Evolutionary conservation across 768 basidiomycete species (phyloP).

Genomic region (Leccinum ochraceum): DNA sequence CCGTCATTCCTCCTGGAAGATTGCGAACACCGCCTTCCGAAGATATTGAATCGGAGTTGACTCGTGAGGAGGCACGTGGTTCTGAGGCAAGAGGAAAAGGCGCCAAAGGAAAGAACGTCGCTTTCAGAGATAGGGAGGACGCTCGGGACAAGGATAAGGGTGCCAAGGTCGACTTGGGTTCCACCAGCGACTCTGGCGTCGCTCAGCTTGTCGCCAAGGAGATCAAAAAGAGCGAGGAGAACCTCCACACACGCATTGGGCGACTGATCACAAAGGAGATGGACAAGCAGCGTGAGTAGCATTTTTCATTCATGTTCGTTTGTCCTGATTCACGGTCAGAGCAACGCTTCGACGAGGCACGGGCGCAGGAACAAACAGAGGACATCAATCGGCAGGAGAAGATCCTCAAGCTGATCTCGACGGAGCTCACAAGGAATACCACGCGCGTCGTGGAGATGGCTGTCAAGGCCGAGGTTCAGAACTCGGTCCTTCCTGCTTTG

Average conservation of each 20-base stretch:
- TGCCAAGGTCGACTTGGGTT: slow-evolving; percentile 26
- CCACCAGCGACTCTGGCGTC: slow-evolving; percentile 54
- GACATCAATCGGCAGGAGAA: slow-evolving; percentile 87
- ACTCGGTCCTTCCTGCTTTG: slow-evolving; percentile 78
- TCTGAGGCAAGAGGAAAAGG: slow-evolving; percentile 53
- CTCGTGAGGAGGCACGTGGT: slow-evolving; percentile 56
- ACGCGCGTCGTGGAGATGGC: slow-evolving; percentile 89
- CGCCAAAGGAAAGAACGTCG: slow-evolving; percentile 56
- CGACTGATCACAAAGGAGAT: slow-evolving; percentile 82
- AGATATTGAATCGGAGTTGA: slow-evolving; percentile 66
- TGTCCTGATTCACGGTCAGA: slow-evolving; percentile 45
- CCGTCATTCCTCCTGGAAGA: slow-evolving; percentile 42
- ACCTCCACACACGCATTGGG: slow-evolving; percentile 71
- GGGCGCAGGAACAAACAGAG: slow-evolving; percentile 73
- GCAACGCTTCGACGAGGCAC: slow-evolving; percentile 81
- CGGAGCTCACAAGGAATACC: slow-evolving; percentile 83
- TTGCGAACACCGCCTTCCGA: slow-evolving; percentile 73
- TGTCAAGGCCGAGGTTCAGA: slow-evolving; percentile 82
- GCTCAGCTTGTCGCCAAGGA: slow-evolving; percentile 67
- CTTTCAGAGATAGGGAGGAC: slow-evolving; percentile 61
- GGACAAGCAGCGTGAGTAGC: slow-evolving; percentile 80
- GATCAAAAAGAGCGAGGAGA: slow-evolving; percentile 83
- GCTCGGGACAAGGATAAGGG: slow-evolving; percentile 40
- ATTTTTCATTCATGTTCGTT: slow-evolving; percentile 3
- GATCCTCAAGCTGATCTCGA: slow-evolving; percentile 85